Base-by-base conservation (phyloP, 768 basidiomycete genomes). In the Tulasnella sp. region DNA sequence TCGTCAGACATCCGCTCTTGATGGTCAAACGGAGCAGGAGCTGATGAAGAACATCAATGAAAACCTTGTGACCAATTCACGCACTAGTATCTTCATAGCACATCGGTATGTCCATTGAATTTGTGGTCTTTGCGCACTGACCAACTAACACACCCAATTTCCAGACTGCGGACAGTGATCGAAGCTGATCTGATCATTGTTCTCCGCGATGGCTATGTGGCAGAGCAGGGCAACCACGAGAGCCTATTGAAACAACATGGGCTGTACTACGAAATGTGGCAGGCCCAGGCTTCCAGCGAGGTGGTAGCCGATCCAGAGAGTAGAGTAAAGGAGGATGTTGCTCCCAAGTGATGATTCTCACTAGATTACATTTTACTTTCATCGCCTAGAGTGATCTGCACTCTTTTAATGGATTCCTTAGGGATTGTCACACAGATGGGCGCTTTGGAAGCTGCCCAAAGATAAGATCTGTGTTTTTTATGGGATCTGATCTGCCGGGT, bases 121-220 rank as follows among this genome's bases (percentile, higher is more conserved):
- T 9, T 46, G 11, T 31, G 38, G 15, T 3, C 51, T 46, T 24
- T 22, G 22, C 11, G 21, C n/a, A 27, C 24, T 49, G 43, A 29
- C 24, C 17, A 38, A 5, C 22, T 38, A 15, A 41, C 22, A 34
- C 57, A 25, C 21, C 21, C 48, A 34, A 24, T n/a, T 24, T 11
- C 2, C 52, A 71, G 74, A 53, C 72, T 99, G 45, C 81, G 90
- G 43, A 94, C 92, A 0, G 81, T 96, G 19, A 82, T 92, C 24
- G 92, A 94, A 70, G 81, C 92, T n/a, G 94, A 99, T 68, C 71
- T 92, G 12, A 97, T 98, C 69, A 87, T 99, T 49, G 93, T 98
- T 11, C 78, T 99, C 51, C 83, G 80, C 67, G 87, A 92, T n/a
- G 96, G 96, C 0, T 71, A 79, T 52, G 89, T 98, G 2, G 84